Evolutionary conservation across 768 basidiomycete genomes (phyloP), one percentile per base, ranked within the genome.

Genomic region (Trametes cinnabarina): DNA sequence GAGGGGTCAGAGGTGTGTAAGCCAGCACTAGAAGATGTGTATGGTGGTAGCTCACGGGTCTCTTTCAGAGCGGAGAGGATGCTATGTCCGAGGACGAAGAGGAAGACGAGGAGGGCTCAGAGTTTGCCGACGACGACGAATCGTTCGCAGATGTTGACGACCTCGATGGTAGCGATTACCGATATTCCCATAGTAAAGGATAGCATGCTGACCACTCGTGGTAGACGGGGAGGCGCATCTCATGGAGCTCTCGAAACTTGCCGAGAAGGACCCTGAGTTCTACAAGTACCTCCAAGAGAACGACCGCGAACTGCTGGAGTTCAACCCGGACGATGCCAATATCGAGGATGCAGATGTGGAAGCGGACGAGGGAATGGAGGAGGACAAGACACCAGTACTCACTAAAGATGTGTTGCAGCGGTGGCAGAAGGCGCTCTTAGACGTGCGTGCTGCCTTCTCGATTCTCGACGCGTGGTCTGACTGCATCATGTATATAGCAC

Each of bases 191-290:
- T n/a, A n/a, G n/a, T n/a, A n/a, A n/a, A n/a, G n/a, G n/a, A n/a
- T n/a, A n/a, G n/a, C n/a, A n/a, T n/a, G n/a, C n/a, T n/a, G n/a
- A n/a, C n/a, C 10, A 47, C 26, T 2, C 35, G 8, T 22, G 26
- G 35, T 69, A 87, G 90, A 88, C 51, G 88, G 90, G 55, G 92
- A 78, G 51, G 73, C 78, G 4, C 96, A 98, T 77, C 75, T 93
- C 58, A 72, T 85, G 43, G 90, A 96, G 54, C 81, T 99, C 14
- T 86, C 90, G 37, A 87, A 90, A 68, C 82, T 99, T 34, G 92
- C 92, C 1, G 90, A 96, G 73, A 94, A 93, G 70, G 96, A 99
- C 71, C 96, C 96, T n/a, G 96, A 97, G 68, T 99, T 98, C 76
- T 99, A 85, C 87, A 93, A 95, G 74, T 99, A 95, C 70, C 79